Evolutionary conservation across 2,329 filamentous ascomycete species (phyloP).

Genomic region (Ophiocordyceps polyrhachis-furcata): DNA sequence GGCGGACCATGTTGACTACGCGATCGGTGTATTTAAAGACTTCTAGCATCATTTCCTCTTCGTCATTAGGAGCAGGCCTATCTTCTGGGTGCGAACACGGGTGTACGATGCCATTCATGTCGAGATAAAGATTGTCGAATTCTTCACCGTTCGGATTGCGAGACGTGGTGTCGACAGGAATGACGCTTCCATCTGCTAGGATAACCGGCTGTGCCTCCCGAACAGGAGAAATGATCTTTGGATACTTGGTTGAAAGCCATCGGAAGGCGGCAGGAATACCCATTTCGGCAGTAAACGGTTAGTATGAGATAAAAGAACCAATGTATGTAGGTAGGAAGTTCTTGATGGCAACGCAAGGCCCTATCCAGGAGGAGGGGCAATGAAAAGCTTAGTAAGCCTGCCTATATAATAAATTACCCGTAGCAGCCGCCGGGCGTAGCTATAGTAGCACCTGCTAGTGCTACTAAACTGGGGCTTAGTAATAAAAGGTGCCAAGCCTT

Average conservation of each 20-base stretch:
- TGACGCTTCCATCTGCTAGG: conserved; percentile 60
- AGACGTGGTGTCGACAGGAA: conserved; percentile 68
- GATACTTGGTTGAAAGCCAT: conserved; percentile 94
- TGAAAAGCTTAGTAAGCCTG: too few species aligned
- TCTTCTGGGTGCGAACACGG: conserved; percentile 97
- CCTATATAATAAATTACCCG: too few species aligned
- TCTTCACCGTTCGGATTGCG: conserved; percentile 96
- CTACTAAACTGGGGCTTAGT: too few species aligned
- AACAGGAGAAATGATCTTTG: conserved; percentile 88
- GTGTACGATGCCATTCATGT: conserved; percentile 99
- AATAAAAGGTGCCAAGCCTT: too few species aligned
- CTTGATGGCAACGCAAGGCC: too few species aligned
- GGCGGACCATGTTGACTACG: conserved; percentile 96
- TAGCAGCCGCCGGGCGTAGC: too few species aligned
- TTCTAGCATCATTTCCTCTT: conserved; percentile 99
- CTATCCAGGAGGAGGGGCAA: too few species aligned
- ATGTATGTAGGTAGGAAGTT: too few species aligned
- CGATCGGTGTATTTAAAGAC: conserved; percentile 98
- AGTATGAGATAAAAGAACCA: too few species aligned
- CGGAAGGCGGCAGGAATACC: conserved; percentile 89
- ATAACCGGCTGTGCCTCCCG: conserved; percentile 68
- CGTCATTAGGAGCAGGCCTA: conserved; percentile 71
- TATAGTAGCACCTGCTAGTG: too few species aligned
- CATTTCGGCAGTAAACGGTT: conserved; percentile 40
- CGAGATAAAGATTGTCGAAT: conserved; percentile 92